A percentile compares a stretch with the other conserved stretches of the same genome.
Evolutionary conservation across 2,329 filamentous ascomycete genomes (phyloP).

Genomic region (Xylaria sp.): DNA sequence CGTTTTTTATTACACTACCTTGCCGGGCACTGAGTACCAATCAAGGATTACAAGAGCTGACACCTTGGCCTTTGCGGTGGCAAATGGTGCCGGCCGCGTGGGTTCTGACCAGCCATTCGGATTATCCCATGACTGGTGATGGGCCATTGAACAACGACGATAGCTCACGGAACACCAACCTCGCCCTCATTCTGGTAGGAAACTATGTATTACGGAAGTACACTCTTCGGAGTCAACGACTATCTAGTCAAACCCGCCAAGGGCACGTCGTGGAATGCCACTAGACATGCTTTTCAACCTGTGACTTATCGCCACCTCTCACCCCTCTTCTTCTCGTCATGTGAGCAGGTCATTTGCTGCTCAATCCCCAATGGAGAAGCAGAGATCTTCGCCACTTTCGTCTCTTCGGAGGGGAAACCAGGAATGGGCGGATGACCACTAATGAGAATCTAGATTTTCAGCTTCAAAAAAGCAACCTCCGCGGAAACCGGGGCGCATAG

Average conservation of each 20-base stretch:
- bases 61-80: constrained; percentile 23
- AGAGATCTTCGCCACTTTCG: constrained; percentile 38
- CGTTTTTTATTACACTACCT: too few species aligned
- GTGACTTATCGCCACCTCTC: constrained; percentile 25
- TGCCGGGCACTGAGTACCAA: constrained; percentile 28
- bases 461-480: constrained; percentile 12
- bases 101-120: constrained; percentile 9
- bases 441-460: constrained; percentile 17
- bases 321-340: constrained; percentile 29
- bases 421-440: constrained; percentile 25
- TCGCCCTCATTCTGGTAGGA: constrained; percentile 16
- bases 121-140: constrained; percentile 6
- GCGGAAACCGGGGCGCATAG: constrained; percentile 2
- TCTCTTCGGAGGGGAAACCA: constrained; percentile 26
- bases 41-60: constrained; percentile 18
- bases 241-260: constrained; percentile 6
- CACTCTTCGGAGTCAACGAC: constrained; percentile 9
- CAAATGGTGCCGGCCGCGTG: constrained; percentile 21
- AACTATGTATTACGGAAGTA: constrained; percentile 24
- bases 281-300: constrained; percentile 6
- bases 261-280: not conserved
- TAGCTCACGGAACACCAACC: constrained; percentile 10
- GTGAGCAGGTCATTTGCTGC: constrained; percentile 35
- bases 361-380: constrained; percentile 28
- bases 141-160: constrained; percentile 4